Base-by-base conservation (phyloP, 768 basidiomycete species). In the Pulveroboletus sp. region DNA sequence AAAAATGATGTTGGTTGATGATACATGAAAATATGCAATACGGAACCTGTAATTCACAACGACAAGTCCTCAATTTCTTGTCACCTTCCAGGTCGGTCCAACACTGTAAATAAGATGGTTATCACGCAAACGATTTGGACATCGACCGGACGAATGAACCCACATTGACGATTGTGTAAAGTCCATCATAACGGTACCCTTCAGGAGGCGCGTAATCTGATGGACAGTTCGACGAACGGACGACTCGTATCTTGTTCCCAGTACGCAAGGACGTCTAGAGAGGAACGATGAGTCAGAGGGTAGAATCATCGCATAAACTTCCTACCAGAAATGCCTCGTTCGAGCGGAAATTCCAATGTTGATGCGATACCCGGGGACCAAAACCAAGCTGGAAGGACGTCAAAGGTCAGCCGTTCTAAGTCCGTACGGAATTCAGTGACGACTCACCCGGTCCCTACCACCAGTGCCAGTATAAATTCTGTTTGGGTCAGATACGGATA, bases 171-270 rank as follows among this genome's bases (percentile, higher is more conserved):
- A 68, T 52, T 27, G 17, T 62, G 49, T 68, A 68, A 2, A 68
- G 30, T 16, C 68, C 68, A 30, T 70, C 67, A 27, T 70, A 68
- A 2, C 67, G 66, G 24, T 52, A 59, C 6, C 63, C 65, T 2
- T 23, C 4, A 1, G 12, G 4, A 8, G 67, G 67, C 8, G 68
- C 63, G 50, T 61, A 70, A 30, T 49, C 43, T 9, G 68, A 68
- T 6, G 5, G 20, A 26, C 49, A 42, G 9, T 9, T 55, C 10
- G 1, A 52, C 11, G 67, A 63, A 13, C 67, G 56, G 22, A 68
- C 31, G 11, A 70, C 61, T 16, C 67, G 60, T 13, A 68, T 49
- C 1, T 63, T 57, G 0, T 55, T 45, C 19, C 51, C 43, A 6
- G 58, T 62, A 0, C 24, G 13, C 14, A n/a, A 37, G 3, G 68